Base-by-base conservation (phyloP, 2,329 filamentous ascomycete species). In the Alternaria sp. region DNA sequence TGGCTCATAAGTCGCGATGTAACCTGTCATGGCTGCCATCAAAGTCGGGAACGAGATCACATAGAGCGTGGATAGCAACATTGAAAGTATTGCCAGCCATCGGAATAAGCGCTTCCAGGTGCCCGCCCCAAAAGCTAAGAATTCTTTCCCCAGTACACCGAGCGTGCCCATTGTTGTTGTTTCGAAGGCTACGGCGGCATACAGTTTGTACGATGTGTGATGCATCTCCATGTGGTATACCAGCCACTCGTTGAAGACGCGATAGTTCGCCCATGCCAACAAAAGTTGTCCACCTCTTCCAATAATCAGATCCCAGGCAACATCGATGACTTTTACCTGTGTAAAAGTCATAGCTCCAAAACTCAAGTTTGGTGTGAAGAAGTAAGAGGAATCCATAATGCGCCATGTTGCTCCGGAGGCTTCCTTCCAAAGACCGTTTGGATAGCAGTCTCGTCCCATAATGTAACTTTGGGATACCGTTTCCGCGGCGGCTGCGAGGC, bases 1-100 rank as follows among this genome's bases (percentile, higher is more conserved):
- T 12, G 71, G 65, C 47, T 70, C 57, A 32, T 66, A 73, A 4
- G 69, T 73, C 34, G 70, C 71, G 14, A 78, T 74, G 54, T 79
- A 80, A n/a, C 78, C 78, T 12, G 75, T 79, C 75, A 79, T 78
- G 5, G 78, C 78, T 4, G 70, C 74, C 64, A 78, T 69, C 8
- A 79, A 63, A 2, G 78, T 80, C 16, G 78, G 77, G 28, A 79
- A 75, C 7, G 69, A 62, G 7, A 79, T 61, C 34, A 79, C 73
- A 58, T 77, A 80, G 4, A 73, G 26, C 5, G 70, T 74, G 6
- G 66, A 68, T 9, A 80, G 59, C 3, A 79, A 55, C 59, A 78
- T 76, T 16, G 67, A 65, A 12, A 74, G 46, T 38, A 75, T 56
- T 1, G 67, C 70, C 32, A 76, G 56, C 74, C 76, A 80, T 14